Conservation (phyloP, 176 grass and related monocot species). For the Bonia amplexicaulis region DNA sequence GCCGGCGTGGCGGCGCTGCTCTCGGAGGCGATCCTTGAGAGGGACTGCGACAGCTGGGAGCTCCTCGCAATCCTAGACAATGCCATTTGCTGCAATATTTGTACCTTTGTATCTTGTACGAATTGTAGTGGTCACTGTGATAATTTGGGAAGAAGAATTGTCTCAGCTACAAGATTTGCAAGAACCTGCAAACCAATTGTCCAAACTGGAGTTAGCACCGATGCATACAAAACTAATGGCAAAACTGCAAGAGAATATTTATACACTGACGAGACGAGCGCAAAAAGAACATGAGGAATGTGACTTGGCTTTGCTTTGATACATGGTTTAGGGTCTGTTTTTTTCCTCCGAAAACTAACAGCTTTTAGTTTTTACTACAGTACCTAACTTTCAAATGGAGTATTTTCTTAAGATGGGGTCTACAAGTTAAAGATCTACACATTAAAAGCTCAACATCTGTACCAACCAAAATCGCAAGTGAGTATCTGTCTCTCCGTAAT, state of each 20-base stretch:
- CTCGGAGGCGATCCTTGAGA: slow-evolving; percentile 40
- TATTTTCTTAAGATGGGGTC: no score
- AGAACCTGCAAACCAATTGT: background rate
- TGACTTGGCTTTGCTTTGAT: background rate
- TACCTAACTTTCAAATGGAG: no score
- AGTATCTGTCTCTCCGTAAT: no score
- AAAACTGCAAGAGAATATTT: background rate
- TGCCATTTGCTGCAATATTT: slow-evolving; percentile 13
- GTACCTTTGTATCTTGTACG: background rate
- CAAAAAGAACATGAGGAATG: background rate
- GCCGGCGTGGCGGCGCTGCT: background rate
- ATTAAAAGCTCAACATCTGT: no score
- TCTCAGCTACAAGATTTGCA: background rate
- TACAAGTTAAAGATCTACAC: no score
- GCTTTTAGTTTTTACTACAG: no score
- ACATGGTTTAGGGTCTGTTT: no score
- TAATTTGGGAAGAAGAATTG: background rate
- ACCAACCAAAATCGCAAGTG: no score
- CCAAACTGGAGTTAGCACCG: background rate
- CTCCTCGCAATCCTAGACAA: slow-evolving; percentile 58
- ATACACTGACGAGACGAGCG: background rate
- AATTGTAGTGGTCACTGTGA: no score
- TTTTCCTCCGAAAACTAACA: no score
- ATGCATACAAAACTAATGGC: background rate
- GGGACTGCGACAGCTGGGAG: slow-evolving; percentile 39